Evolutionary conservation across 2,329 filamentous ascomycete genomes (phyloP), one percentile per base, ranked within the genome.

Genomic region (Aspergillus novofumigatus): DNA sequence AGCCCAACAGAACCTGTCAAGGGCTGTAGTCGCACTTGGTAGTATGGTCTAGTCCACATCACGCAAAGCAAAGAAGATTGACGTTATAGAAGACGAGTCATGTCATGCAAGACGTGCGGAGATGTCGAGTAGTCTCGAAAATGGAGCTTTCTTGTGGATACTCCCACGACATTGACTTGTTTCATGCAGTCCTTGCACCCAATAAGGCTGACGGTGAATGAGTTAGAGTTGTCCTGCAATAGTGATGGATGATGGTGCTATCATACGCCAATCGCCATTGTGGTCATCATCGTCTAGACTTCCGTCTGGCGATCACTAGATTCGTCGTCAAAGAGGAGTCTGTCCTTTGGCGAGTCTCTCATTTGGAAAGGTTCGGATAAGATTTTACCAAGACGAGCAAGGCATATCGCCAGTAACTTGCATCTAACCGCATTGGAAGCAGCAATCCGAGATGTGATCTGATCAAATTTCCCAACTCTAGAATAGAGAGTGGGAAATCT

Each of bases 61-160:
- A 66, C 65, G 63, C 62, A 59, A 65, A 50, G n/a, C 23, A 21
- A 54, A 56, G 54, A 48, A 49, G 44, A 54, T 54, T 68, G 65
- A 65, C 65, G 67, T 62, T 64, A 66, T 65, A 38, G 44, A 17
- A 44, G 45, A 53, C 63, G 58, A 65, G 61, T 63, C 20, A 56
- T 28, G 45, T 32, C 9, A n/a, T 25, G 32, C 21, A 25, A 52
- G 47, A 23, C 17, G 20, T n/a, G 53, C 52, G 49, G 44, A 55
- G 51, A 28, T 45, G 1, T 45, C 20, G 26, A 25, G 48, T 35
- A 55, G 56, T 44, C 20, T 52, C 42, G 25, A 54, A 14, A 20
- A 49, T 29, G n/a, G 50, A 32, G 20, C 42, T 45, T 14, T 45
- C 14, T 17, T 7, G 32, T 38, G 32, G 32, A 17, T 14, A 17